A percentile compares a stretch with the other conserved stretches of the same genome.
Evolutionary conservation across 805 yeast genomes (phyloP).

Genomic region (Priceomyces melissophilus): DNA sequence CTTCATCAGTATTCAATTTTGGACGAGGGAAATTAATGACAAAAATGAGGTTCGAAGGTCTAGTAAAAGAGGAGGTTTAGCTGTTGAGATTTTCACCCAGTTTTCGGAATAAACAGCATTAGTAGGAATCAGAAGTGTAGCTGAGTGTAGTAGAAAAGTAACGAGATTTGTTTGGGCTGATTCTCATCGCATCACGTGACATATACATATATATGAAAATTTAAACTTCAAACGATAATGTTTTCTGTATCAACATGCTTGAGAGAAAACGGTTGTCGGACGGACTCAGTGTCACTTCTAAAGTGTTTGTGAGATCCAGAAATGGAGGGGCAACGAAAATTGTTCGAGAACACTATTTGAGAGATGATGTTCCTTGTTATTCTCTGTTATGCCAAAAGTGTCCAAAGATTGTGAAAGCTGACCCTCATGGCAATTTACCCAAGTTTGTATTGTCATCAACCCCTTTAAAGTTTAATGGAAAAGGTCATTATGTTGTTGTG

Average conservation of each 20-base stretch:
- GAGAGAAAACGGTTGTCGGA: conserved; percentile 35
- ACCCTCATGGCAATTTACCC: conserved; percentile 66
- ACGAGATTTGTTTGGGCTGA: too few species aligned
- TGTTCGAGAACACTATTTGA: conserved; percentile 89
- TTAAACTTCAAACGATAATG: too few species aligned
- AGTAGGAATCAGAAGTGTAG: too few species aligned
- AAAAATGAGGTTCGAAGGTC: too few species aligned
- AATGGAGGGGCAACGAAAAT: conserved; percentile 88
- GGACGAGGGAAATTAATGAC: conserved; percentile 15
- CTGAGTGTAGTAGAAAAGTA: too few species aligned
- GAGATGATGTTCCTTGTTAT: conserved; percentile 90
- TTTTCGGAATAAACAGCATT: too few species aligned
- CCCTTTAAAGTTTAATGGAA: conserved; percentile 47
- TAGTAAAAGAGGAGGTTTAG: too few species aligned
- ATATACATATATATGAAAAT: too few species aligned
- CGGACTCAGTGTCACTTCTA: conserved; percentile 66
- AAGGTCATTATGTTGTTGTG: conserved; percentile 71
- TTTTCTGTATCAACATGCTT: neutral
- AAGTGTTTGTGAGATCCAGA: conserved; percentile 88
- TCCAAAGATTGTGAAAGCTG: conserved; percentile 49
- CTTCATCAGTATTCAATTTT: conserved; percentile 64
- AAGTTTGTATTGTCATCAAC: conserved; percentile 59
- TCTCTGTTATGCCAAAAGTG: conserved; percentile 70
- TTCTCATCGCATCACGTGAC: too few species aligned
- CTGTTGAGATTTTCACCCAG: too few species aligned